Evolutionary conservation across 2,329 filamentous ascomycete genomes (phyloP), one percentile per base, ranked within the genome.

Genomic region (Fusarium falciforme): DNA sequence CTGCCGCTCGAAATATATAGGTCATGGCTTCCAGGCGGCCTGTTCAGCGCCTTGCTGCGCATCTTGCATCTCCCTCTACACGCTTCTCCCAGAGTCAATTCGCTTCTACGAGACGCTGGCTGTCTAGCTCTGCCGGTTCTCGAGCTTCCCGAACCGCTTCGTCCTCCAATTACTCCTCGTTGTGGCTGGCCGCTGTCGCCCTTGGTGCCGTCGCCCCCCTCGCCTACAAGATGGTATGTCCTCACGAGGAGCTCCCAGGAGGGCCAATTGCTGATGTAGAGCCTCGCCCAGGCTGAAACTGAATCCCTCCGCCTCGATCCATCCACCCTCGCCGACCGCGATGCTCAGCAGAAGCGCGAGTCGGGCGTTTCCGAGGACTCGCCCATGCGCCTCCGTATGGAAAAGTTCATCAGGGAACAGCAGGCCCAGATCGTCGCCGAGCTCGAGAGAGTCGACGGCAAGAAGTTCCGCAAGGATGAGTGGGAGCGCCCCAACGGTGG

Each of bases 341-440:
- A 98, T 83, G 91, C 90, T 73, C 88, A 94, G 71, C 89, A 90
- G 76, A 98, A 96, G 84, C 92, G 93, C 71, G 93, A 96, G 82
- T 73, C 77, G 36, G 75, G 76, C 22, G 89, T 98, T 59, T 92
- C 88, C 57, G 89, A 92, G 66, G 87, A 91, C 77, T 98, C 96
- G 16, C 95, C 96, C 2, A 98, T 99, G 96, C 95, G 96, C 64
- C 89, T 99, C 67, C 94, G 96, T 73, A 98, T 99, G 96, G 96
- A 99, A 84, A 91, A 94, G 79, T 93, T 98, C 82, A 97, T 98
- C 83, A 96, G 96, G 83, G 90, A 95, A 77, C 94, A 98, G 79
- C 96, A 99, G 81, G 90, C 94, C 78, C 90, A 93, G 72, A 99
- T 99, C 68, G 93, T 98, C 31, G 87, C 89, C 65, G 94, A 93